Evolutionary conservation across 2,329 filamentous ascomycete genomes (phyloP), one percentile per base, ranked within the genome.

Genomic region (Cryoendolithus antarcticus): DNA sequence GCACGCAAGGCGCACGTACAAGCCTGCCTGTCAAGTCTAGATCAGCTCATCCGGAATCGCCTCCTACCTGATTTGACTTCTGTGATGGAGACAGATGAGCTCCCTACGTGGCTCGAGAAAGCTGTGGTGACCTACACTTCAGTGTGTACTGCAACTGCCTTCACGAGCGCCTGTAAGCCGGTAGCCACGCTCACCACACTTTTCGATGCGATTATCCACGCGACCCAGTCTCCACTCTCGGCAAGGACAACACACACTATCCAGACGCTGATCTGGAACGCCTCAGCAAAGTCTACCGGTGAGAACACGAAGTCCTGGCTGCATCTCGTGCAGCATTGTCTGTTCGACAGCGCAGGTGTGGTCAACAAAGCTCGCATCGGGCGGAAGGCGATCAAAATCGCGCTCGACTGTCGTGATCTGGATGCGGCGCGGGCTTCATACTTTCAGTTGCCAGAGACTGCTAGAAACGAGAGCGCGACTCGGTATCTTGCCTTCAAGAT

Each of bases 201-300:
- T 5, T 38, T 75, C 31, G 63, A 71, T 34, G 58, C 41, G 28
- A 55, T 82, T 1, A 52, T 66, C 1, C 59, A 64, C 1, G 63
- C 61, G 11, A 59, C 71, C 3, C 58, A 62, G 4, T 59, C 61
- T 1, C 55, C 69, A 0, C 55, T 93, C 4, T 66, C 71, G 13
- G 59, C 72, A 4, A 69, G 74, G 45, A 76, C 77, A 4, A 75
- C 82, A 9, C 74, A 77, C 45, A 78, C 80, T 28, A 72, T 74
- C 5, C 80, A 84, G 48, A 81, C 75, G 28, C 59, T 94, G 3
- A 62, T 94, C 3, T 95, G 86, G 86, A 91, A 86, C 59, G 73
- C 40, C 3, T 43, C 44, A 6, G 41, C 35, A 4, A 34, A 32
- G 7, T 13, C 41, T 4, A 31, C 39, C n/a, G 35, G 30, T 7